phyloP scores from a whole-genome alignment of 225 moss, liverwort and hornwort genomes.

The Climacium dendroides region DNA sequence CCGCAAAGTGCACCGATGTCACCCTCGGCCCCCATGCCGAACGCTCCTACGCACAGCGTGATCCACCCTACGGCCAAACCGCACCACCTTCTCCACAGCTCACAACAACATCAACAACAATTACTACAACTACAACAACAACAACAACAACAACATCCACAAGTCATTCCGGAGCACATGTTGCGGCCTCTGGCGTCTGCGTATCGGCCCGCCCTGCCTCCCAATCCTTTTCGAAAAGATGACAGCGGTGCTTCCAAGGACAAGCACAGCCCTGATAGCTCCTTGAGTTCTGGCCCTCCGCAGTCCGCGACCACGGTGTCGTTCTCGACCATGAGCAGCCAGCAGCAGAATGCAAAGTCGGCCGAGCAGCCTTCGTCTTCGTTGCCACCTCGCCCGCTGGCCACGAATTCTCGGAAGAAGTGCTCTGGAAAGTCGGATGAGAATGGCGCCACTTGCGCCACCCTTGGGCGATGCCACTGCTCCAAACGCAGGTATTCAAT shows the following conservation, averaged over 20 bases:
- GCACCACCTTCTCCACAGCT: constrained; percentile 21
- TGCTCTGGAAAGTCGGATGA: constrained; percentile 80
- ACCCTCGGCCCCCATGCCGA: not conserved
- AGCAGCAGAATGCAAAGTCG: constrained; percentile 13
- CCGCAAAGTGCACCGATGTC: constrained; percentile 17
- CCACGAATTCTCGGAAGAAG: constrained; percentile 44
- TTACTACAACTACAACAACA: not conserved
- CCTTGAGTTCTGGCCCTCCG: constrained; percentile 35
- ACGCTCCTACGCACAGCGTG: constrained; percentile 1
- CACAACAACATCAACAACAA: not conserved
- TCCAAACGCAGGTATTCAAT: constrained; percentile 74
- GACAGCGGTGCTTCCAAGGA: constrained; percentile 13
- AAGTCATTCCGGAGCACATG: constrained; percentile 8
- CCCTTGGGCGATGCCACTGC: constrained; percentile 81
- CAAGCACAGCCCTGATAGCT: constrained; percentile 36
- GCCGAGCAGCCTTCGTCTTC: constrained; percentile 25
- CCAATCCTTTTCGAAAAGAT: constrained; percentile 15
- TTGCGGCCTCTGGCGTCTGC: constrained; percentile 5
- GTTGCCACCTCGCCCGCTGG: constrained; percentile 36
- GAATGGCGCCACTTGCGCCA: constrained; percentile 68
- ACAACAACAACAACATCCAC: constrained; percentile 2
- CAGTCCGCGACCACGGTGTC: constrained; percentile 33
- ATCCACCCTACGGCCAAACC: constrained; percentile 20
- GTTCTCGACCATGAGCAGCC: constrained; percentile 23
- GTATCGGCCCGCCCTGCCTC: constrained; percentile 12